Evolutionary conservation across 2,329 filamentous ascomycete species (phyloP), one percentile per base, ranked within the genome.

Genomic region (Neonectria coccinea): DNA sequence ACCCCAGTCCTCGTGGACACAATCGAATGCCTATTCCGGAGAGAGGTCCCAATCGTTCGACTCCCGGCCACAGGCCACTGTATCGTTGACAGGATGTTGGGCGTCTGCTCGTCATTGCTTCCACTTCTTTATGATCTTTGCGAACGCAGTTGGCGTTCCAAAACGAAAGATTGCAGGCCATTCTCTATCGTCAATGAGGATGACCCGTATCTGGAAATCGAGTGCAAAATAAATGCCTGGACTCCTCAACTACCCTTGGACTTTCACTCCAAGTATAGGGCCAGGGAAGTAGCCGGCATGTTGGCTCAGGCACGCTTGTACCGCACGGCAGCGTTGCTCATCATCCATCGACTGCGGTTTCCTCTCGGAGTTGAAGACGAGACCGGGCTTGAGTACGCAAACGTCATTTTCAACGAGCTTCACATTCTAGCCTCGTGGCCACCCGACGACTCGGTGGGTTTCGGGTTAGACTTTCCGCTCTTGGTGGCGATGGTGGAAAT

Each of bases 291-390:
- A n/a, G 36, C 29, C n/a, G 48, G 39, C 45, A 64, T 69, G 41
- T 41, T 68, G 5, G 44, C 59, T 2, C 67, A 69, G 16, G 65
- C 66, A 5, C 57, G 62, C 3, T 22, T 63, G 8, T 69, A 66
- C 41, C 65, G 66, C 10, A 22, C 36, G 1, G 65, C 62, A 14
- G 41, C 62, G 18, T 52, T 69, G 3, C 63, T 69, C 4, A 53
- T 68, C 12, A 66, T 69, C 12, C 67, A 69, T 31, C 59, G 65
- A 8, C 52, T 69, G 11, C 65, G 67, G 1, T 62, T 55, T 31
- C 67, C 65, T n/a, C 33, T 69, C 0, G 67, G 67, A 6, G n/a
- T 50, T 4, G 44, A 63, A 12, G 67, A 69, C 22, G n/a, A 48
- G 2, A 18, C 48, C 9, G 67, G 57, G 14, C 41, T 29, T 12